A percentile compares a stretch with the other conserved stretches of the same genome.
phyloP scores from a whole-genome alignment of 2,329 filamentous ascomycete genomes.

The Alternaria longipes region DNA sequence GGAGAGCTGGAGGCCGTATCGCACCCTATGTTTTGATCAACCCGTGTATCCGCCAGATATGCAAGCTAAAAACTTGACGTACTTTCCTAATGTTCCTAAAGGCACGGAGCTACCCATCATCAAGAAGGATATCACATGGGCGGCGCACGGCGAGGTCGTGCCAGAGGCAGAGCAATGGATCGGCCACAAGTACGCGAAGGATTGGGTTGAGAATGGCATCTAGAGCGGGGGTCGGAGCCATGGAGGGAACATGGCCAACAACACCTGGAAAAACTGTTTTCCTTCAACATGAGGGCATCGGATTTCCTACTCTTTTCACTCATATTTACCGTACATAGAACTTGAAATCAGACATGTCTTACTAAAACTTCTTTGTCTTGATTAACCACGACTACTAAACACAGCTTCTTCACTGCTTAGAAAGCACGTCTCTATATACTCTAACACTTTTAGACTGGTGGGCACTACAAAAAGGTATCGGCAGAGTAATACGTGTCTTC shows the following conservation, averaged over 20 bases:
- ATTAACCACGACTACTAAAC: too few species aligned
- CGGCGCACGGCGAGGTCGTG: not conserved
- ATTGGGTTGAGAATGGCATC: not conserved
- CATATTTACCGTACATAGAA: accelerated
- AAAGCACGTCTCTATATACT: too few species aligned
- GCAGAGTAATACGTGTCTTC: not conserved
- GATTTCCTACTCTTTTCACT: too few species aligned
- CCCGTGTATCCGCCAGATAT: not conserved
- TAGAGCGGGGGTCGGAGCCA: not conserved
- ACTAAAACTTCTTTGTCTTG: too few species aligned
- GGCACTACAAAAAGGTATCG: too few species aligned
- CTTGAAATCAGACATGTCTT: too few species aligned
- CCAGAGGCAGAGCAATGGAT: not conserved
- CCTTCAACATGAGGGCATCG: accelerated
- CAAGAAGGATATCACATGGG: not conserved
- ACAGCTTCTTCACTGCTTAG: accelerated
- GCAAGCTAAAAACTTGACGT: not conserved
- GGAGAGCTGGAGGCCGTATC: too few species aligned
- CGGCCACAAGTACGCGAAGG: not conserved
- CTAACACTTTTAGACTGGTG: too few species aligned
- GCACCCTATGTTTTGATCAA: too few species aligned
- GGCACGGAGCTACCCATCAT: not conserved
- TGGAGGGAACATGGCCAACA: not conserved
- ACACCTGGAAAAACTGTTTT: not conserved
- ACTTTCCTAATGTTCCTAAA: not conserved